phyloP scores from a whole-genome alignment of 169 alveolate species.

The Eimeria sp. region DNA sequence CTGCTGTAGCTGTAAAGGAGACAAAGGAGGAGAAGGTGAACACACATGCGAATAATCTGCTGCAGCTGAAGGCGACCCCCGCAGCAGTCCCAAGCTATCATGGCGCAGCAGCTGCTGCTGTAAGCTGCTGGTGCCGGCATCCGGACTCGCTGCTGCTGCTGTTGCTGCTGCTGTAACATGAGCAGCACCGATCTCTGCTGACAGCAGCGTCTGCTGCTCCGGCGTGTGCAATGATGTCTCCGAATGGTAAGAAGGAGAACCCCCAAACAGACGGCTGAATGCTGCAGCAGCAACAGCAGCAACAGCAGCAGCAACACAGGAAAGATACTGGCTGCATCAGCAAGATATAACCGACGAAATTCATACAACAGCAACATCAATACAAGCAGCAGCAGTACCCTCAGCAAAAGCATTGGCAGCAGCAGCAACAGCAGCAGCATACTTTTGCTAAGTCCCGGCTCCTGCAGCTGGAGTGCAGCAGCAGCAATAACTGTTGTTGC shows the following conservation, averaged over 20 bases:
- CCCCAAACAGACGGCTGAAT: constrained; percentile 14
- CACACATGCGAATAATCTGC: neutral
- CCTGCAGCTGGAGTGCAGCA: constrained; percentile 48
- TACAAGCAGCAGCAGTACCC: neutral
- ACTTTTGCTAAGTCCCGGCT: constrained; percentile 5
- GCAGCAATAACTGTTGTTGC: constrained; percentile 48
- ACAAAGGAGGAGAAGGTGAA: neutral
- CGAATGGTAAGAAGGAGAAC: neutral
- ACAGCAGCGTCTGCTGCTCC: constrained; percentile 29
- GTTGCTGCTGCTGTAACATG: constrained; percentile 1
- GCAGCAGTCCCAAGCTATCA: constrained; percentile 33
- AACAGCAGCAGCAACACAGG: neutral
- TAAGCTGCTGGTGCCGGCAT: neutral
- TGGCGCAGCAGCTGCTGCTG: constrained; percentile 39
- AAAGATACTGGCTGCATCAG: neutral
- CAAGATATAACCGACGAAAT: neutral
- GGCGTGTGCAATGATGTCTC: constrained; percentile 19
- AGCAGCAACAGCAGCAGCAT: constrained; percentile 4
- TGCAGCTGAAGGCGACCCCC: neutral
- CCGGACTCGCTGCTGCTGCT: constrained; percentile 11
- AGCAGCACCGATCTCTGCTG: constrained; percentile 35
- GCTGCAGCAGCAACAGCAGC: constrained; percentile 55
- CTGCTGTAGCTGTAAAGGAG: constrained; percentile 1
- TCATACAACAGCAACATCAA: neutral
- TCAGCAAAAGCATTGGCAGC: neutral